Base-by-base conservation (phyloP, 352 stramenopile genomes). In the Elongisporangium prolatum region DNA sequence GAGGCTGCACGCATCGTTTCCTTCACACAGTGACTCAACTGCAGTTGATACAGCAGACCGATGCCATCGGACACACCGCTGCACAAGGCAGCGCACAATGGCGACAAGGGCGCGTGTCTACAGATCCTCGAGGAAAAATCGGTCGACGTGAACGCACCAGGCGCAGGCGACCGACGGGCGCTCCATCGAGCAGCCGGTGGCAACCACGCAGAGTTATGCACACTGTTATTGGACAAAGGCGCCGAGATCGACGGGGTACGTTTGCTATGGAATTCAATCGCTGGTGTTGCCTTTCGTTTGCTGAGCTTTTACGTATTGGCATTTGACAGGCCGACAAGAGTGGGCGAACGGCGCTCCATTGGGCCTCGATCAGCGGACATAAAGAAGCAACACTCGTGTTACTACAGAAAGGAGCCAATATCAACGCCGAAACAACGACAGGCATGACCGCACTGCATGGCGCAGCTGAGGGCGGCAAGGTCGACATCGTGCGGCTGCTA, bases 321-420 rank as follows among this genome's bases (percentile, higher is more conserved):
- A 25, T 54, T 34, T 11, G 25, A 14, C 68, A 98, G 86, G 80
- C 86, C 21, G 91, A 98, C 55, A 98, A 98, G 75, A 97, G 88
- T 63, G 92, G 92, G 48, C 72, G 92, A 63, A 98, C 92, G 50
- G 84, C 90, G 50, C 70, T 98, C 7, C 92, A 98, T 69, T 98
- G 91, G 91, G 89, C 92, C 20, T 87, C 80, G 17, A 98, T 98
- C 56, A 96, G 88, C 52, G 91, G 92, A 4, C 90, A 98, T 67
- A 96, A 95, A 74, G 88, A 97, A 60, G 85, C 81, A 21, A 95
- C 87, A 18, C 54, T 95, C 17, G 69, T 96, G 50, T 60, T 96
- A 50, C 57, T 97, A 16, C 82, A 93, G 52, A 95, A 93, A 61
- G 84, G 86, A 11, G 85, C 86, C 22, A 77, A 91, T 56, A 89